Conservation (phyloP, 345 rosid species). For the Anacardium occidentale region DNA sequence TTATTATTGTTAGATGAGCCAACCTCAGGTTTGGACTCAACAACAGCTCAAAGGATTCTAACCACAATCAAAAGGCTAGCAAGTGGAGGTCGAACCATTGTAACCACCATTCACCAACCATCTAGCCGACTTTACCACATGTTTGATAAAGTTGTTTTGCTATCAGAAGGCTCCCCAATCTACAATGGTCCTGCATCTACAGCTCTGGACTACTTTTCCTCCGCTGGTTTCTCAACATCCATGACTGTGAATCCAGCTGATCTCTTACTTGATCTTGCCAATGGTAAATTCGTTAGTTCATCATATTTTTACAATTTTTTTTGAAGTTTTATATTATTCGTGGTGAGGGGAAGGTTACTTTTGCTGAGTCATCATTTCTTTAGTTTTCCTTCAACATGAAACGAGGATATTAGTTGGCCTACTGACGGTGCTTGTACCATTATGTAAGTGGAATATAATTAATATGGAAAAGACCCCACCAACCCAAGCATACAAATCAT, state of each 20-base stretch:
- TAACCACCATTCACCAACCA: conserved; percentile 97
- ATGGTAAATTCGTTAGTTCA: conserved; percentile 47
- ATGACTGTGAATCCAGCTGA: conserved; percentile 92
- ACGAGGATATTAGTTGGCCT: conserved; percentile 22
- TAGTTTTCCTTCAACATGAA: conserved; percentile 14
- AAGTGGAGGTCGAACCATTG: conserved; percentile 76
- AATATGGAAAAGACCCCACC: conserved; percentile 27
- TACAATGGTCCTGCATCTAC: conserved; percentile 83
- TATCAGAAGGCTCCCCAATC: conserved; percentile 83
- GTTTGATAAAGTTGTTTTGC: conserved; percentile 92
- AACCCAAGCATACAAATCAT: conserved; percentile 3
- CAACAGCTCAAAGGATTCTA: conserved; percentile 83
- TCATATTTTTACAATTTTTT: background rate
- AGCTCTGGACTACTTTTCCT: conserved; percentile 84
- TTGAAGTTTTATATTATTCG: background rate
- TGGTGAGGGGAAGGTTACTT: conserved; percentile 12
- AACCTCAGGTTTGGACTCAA: conserved; percentile 95
- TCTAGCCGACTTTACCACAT: conserved; percentile 92
- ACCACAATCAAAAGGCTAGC: conserved; percentile 81
- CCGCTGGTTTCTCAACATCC: conserved; percentile 85
- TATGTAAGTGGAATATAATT: conserved; percentile 23
- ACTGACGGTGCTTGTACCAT: conserved; percentile 32
- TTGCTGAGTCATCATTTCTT: conserved; percentile 4
- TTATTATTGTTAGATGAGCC: conserved; percentile 91
- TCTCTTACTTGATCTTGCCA: conserved; percentile 93